Conservation (phyloP, 305 asterid genomes). For the Withania somnifera region DNA sequence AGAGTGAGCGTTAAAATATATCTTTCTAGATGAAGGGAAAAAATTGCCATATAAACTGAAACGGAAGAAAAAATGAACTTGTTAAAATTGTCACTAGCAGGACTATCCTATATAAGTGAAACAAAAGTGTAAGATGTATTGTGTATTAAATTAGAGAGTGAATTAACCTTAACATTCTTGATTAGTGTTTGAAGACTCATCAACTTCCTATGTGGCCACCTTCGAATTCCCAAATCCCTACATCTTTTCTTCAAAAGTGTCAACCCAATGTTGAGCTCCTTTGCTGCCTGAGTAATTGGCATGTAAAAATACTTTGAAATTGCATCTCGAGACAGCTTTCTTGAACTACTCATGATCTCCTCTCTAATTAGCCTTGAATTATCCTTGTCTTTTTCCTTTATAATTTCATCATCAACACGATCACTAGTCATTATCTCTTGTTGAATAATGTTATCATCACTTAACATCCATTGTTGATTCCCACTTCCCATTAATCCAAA, state of each 20-base stretch:
- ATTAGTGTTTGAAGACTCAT: constrained; percentile 83
- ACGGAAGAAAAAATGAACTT: too few relatives aligned
- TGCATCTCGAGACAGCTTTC: constrained; percentile 24
- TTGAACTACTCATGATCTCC: constrained; percentile 13
- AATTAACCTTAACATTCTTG: constrained; percentile 55
- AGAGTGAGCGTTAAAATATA: too few relatives aligned
- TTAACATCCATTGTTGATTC: background rate
- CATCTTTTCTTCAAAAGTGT: constrained; percentile 85
- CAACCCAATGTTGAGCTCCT: constrained; percentile 62
- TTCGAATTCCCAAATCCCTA: constrained; percentile 60
- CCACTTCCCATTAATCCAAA: background rate
- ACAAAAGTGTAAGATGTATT: background rate
- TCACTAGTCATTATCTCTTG: background rate
- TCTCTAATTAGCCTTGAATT: too few relatives aligned
- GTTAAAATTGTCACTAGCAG: too few relatives aligned
- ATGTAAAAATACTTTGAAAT: constrained; percentile 58
- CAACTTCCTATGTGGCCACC: constrained; percentile 91
- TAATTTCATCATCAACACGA: background rate
- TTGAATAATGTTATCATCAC: background rate
- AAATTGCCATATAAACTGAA: background rate
- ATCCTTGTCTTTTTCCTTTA: constrained; percentile 1
- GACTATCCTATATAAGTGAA: background rate
- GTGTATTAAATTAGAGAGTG: background rate
- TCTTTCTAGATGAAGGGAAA: background rate
- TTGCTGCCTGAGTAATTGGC: constrained; percentile 81